Percentiles rank a stretch among this genome's conserved stretches.
Conservation (phyloP, 2,329 filamentous ascomycete genomes). For the Thelonectria rubi region DNA sequence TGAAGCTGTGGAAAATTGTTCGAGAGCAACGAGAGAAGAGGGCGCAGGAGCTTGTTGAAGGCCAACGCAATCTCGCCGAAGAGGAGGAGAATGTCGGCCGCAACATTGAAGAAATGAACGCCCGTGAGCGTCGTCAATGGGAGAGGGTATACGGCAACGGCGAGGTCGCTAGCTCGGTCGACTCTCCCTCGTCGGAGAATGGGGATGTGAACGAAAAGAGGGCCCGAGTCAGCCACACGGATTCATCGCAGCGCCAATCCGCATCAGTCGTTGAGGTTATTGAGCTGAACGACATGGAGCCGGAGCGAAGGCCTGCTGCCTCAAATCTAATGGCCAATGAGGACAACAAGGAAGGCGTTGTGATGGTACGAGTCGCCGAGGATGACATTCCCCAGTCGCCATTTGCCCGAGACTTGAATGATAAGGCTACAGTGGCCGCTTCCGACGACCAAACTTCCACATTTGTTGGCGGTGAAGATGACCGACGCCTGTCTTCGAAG, state of each 20-base stretch:
- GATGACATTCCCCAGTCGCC: constrained; percentile 54
- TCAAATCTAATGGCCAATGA: constrained; percentile 53
- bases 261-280: constrained; percentile 56
- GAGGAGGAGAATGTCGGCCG: constrained; percentile 77
- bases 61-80: constrained; percentile 62
- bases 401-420: constrained; percentile 35
- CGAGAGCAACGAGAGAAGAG: constrained; percentile 67
- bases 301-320: constrained; percentile 40
- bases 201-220: constrained; percentile 59
- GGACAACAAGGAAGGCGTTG: constrained; percentile 53
- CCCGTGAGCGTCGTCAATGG: constrained; percentile 74
- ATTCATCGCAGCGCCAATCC: constrained; percentile 48
- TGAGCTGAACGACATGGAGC: constrained; percentile 63
- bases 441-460: constrained; percentile 23
- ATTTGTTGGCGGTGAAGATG: constrained; percentile 27
- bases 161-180: constrained; percentile 46
- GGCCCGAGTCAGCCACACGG: constrained; percentile 46
- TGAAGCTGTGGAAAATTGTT: constrained; percentile 86
- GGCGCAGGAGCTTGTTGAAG: constrained; percentile 59
- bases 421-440: constrained; percentile 39
- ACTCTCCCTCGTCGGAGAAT: constrained; percentile 60
- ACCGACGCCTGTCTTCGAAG: constrained; percentile 36
- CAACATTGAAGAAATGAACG: constrained; percentile 69
- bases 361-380: constrained; percentile 63
- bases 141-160: constrained; percentile 79